Evolutionary conservation across 208 protist genomes (phyloP), one percentile per base, ranked within the genome.

Genomic region (Angomonas ambiguus): DNA sequence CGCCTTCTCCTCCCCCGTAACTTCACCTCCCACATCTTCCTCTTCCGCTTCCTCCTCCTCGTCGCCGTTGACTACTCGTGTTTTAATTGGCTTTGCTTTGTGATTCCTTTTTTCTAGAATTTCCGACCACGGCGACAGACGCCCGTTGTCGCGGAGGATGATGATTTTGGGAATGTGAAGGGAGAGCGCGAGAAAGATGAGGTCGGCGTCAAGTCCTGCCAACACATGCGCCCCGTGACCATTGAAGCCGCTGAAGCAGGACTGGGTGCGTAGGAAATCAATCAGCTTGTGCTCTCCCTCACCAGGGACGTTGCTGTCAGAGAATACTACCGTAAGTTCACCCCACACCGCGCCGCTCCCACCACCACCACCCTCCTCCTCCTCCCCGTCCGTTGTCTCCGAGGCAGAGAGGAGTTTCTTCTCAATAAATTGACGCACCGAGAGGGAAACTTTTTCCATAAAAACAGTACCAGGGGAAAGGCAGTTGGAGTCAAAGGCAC

Each of bases 391-490:
- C 20, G 42, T 34, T 8, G 76, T 63, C 11, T 34, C 62, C 1
- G 31, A 85, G 42, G 51, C 65, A 69, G 24, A 5, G 53, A 16
- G 6, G 24, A 93, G 51, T 62, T 97, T 92, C 58, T 95, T 85
- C 49, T 80, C 73, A n/a, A 93, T 69, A 48, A 98, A 88, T 18
- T 66, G 48, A 11, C 78, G 74, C 51, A 95, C 59, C 24, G 72
- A 72, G 5, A 73, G 24, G 1, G 91, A 61, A 18, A 99, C 86
- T 28, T 87, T 82, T 42, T 80, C 79, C 98, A 99, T 99, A 72
- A 99, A 99, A 2, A 57, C 55, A 2, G 99, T 99, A 11, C 99
- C 99, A 1, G 99, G 99, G 0, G 98, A 99, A 53, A 99, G 99
- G 72, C 83, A 93, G 81, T 99, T 99, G 51, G 82, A 95, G 74